These are phyloP conservation scores for Aspergillus sp. DNA, from an alignment of 2,329 filamentous ascomycete species.

Conservation along the genomic window DNA sequence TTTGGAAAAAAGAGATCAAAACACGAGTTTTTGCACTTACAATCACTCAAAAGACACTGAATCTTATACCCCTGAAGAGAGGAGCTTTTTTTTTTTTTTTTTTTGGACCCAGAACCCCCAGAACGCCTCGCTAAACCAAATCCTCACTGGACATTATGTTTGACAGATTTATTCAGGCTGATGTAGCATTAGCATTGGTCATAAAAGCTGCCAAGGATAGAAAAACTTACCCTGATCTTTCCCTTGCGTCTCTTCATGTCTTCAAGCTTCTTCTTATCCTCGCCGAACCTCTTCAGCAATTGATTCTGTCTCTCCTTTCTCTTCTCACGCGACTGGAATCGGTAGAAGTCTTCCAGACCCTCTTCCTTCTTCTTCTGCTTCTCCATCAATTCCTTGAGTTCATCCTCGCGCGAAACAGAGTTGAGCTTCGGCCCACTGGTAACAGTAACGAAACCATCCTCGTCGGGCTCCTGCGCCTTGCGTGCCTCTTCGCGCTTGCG, in stretches of 20 bases:
- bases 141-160: slow-evolving; percentile 4
- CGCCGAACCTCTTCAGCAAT: slow-evolving; percentile 67
- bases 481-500: slow-evolving; percentile 58
- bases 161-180: slow-evolving; percentile 28
- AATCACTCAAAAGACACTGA: slow-evolving; percentile 10
- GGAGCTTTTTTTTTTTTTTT: too few species aligned
- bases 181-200: slow-evolving; percentile 4
- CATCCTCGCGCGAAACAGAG: slow-evolving; percentile 70
- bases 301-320: slow-evolving; percentile 69
- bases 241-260: slow-evolving; percentile 65
- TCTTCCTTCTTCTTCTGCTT: slow-evolving; percentile 61
- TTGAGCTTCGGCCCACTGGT: slow-evolving; percentile 67
- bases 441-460: slow-evolving; percentile 93
- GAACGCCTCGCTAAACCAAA: slow-evolving; percentile 26
- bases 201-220: not conserved
- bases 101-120: slow-evolving; percentile 3
- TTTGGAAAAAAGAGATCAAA: slow-evolving; percentile 1
- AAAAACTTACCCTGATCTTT: slow-evolving; percentile 49
- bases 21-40: slow-evolving; percentile 11
- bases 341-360: slow-evolving; percentile 70
- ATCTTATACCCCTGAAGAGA: slow-evolving; percentile 6
- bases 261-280: slow-evolving; percentile 67
- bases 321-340: slow-evolving; percentile 76
- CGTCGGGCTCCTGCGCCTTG: slow-evolving; percentile 76
- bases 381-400: slow-evolving; percentile 55